A percentile compares a stretch with the other conserved stretches of the same genome.
Conservation (phyloP, 2,329 filamentous ascomycete genomes). For the Chrysoporthe puriensis region DNA sequence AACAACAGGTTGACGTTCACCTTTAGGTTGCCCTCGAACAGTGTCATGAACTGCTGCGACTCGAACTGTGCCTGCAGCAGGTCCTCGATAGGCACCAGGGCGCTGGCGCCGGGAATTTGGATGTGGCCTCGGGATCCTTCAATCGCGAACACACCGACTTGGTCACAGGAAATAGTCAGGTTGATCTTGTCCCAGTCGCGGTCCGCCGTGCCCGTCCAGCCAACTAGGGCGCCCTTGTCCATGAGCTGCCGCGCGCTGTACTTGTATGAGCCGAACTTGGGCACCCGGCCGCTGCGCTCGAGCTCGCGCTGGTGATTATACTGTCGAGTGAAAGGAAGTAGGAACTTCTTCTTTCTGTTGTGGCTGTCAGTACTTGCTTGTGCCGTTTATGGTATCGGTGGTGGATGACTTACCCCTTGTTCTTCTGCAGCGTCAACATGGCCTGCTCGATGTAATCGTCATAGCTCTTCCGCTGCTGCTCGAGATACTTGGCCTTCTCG, state of each 20-base stretch:
- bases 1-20: constrained; percentile 96
- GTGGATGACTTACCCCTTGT: constrained; percentile 73
- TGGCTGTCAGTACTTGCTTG: constrained; percentile 31
- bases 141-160: constrained; percentile 90
- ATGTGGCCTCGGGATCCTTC: constrained; percentile 91
- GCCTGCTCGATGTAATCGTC: constrained; percentile 99
- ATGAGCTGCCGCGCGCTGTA: constrained; percentile 87
- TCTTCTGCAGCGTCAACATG: constrained; percentile 95
- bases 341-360: constrained; percentile 80
- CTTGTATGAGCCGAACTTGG: constrained; percentile 97
- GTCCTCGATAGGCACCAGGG: constrained; percentile 87
- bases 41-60: constrained; percentile 91
- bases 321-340: constrained; percentile 96
- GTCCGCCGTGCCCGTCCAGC: constrained; percentile 83
- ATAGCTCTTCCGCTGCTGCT: constrained; percentile 95
- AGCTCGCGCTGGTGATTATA: constrained; percentile 98
- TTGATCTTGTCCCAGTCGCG: constrained; percentile 91
- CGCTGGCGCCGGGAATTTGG: constrained; percentile 92
- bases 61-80: constrained; percentile 96
- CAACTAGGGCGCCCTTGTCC: constrained; percentile 91
- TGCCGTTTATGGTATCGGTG: constrained; percentile 7
- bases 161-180: constrained; percentile 90
- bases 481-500: constrained; percentile 88
- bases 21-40: constrained; percentile 84
- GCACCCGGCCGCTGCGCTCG: constrained; percentile 86